Conservation (phyloP, 805 yeast genomes). For the Kuraishia hungarica region DNA sequence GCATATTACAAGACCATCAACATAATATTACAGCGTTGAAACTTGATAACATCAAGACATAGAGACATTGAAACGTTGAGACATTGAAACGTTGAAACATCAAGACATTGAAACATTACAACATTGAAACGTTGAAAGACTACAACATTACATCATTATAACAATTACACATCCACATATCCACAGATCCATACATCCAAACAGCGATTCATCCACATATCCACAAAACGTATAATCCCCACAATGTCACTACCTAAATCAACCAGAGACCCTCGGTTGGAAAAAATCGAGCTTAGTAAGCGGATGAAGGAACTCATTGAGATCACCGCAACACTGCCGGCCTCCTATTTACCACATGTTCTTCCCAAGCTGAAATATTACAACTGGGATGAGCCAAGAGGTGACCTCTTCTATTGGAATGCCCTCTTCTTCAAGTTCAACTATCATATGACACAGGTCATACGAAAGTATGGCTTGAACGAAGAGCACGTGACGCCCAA, state of each 20-base stretch:
- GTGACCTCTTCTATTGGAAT: slow-evolving; percentile 65
- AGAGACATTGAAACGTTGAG: too few relatives aligned
- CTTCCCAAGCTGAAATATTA: neutral
- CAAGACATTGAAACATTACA: too few relatives aligned
- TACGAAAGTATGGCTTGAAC: slow-evolving; percentile 44
- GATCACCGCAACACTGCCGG: neutral
- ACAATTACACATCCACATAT: too few relatives aligned
- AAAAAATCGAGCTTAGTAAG: neutral
- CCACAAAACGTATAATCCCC: neutral
- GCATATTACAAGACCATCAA: too few relatives aligned
- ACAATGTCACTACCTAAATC: neutral
- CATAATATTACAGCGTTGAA: too few relatives aligned
- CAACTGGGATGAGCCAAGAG: neutral
- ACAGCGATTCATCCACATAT: too few relatives aligned
- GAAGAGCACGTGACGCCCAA: slow-evolving; percentile 37
- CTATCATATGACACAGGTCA: slow-evolving; percentile 43
- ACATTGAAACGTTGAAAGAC: too few relatives aligned
- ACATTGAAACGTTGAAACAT: too few relatives aligned
- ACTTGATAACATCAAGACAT: too few relatives aligned
- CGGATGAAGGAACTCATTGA: neutral
- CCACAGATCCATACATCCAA: too few relatives aligned
- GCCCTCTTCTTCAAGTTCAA: slow-evolving; percentile 72
- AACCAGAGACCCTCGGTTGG: neutral
- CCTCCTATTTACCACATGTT: neutral
- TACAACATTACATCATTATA: too few relatives aligned